Evolutionary conservation across 1,284 basidiomycete genomes (phyloP), one percentile per base, ranked within the genome.

Genomic region (Cerrena zonata): DNA sequence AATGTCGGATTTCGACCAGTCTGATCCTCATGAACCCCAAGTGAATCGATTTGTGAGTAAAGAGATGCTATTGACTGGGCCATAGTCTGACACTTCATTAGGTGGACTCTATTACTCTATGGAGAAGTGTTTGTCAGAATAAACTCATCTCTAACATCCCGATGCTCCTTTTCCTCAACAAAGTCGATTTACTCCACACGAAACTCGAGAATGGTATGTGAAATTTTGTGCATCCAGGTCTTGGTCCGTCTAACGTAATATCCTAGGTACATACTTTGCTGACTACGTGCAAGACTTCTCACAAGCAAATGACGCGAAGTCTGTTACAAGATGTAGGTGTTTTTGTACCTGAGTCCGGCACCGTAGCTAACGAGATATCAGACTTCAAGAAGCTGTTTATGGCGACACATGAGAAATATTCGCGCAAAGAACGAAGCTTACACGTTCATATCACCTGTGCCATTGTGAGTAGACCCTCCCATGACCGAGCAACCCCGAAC

Each of bases 1-100:
- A 0, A 72, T 84, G 56, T 82, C 80, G 40, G 77, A 75, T 2
- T 85, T 84, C 63, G 77, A 85, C 60, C 77, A 83, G 63, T 69
- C 70, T 23, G 65, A 84, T 11, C 70, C 72, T 0, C 81, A 84
- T 61, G 79, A 82, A 55, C 66, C 63, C 24, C 69, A 57, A 22
- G 70, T 80, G 3, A 84, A 84, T 58, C 70, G 81, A 50, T 66
- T 83, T 60, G 79, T 80, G 54, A 25, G 70, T 65, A 7, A 37
- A 7, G 10, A 42, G 21, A 18, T 23, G 2, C 26, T 2, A 18
- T 22, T 4, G 36, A 36, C 23, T 42, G 26, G 19, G 22, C 13
- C 18, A 15, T 38, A 7, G 11, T n/a, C 11, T n/a, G n/a, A 46
- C 37, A 7, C 15, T 37, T 38, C 26, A 24, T 21, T 53, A 80